A percentile compares a stretch with the other conserved stretches of the same genome.
These are phyloP conservation scores for Paramecium caudatum DNA, from an alignment of 73 alveolate genomes.

Conservation along the genomic window DNA sequence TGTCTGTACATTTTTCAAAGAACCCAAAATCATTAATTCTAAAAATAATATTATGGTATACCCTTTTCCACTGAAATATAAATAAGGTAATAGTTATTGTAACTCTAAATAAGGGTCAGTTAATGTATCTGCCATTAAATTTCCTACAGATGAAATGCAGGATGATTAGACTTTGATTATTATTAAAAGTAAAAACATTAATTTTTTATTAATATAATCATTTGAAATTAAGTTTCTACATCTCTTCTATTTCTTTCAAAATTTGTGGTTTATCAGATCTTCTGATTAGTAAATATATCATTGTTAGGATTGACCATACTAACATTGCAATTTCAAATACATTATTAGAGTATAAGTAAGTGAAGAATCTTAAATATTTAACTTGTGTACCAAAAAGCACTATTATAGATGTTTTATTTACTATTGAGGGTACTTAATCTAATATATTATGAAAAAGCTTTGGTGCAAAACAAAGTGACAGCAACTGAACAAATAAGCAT, in stretches of 20 bases:
- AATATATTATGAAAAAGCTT: slow-evolving; percentile 80
- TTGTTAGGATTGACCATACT: slow-evolving; percentile 81
- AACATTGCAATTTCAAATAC: slow-evolving; percentile 83
- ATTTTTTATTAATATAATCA: slow-evolving; percentile 35
- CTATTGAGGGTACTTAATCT: slow-evolving; percentile 82
- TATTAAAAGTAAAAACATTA: slow-evolving; percentile 9
- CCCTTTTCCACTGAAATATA: slow-evolving; percentile 63
- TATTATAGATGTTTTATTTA: not conserved
- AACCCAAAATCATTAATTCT: slow-evolving; percentile 55
- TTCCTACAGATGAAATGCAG: slow-evolving; percentile 17
- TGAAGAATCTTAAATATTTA: slow-evolving; percentile 83
- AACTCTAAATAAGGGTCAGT: slow-evolving; percentile 27
- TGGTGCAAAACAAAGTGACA: slow-evolving; percentile 84
- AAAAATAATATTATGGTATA: not conserved
- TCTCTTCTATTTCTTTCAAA: slow-evolving; percentile 68
- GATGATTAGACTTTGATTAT: not conserved
- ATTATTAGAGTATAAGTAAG: slow-evolving; percentile 81
- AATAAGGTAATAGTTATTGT: not conserved
- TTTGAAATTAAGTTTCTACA: slow-evolving; percentile 64
- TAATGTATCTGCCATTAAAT: slow-evolving; percentile 35
- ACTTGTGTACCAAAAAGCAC: slow-evolving; percentile 83
- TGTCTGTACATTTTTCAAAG: slow-evolving; percentile 15
- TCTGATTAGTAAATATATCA: slow-evolving; percentile 73
- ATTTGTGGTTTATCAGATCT: slow-evolving; percentile 75
- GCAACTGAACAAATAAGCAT: slow-evolving; percentile 86